Conservation (phyloP, 805 yeast species). For the Candida tibetensis region DNA sequence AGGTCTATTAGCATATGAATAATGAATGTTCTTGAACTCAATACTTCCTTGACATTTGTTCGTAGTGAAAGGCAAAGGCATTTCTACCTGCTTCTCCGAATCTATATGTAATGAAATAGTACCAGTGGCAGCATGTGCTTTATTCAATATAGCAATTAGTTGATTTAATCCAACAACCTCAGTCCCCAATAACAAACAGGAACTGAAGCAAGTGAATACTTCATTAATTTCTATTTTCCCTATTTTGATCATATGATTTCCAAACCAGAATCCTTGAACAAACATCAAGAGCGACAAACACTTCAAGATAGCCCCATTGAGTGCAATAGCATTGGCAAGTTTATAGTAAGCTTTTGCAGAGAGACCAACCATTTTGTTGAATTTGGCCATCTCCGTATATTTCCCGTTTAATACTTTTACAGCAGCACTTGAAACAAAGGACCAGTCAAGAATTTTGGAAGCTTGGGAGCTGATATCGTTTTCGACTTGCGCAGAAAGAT, state of each 20-base stretch:
- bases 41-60: conserved; percentile 55
- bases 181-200: conserved; percentile 73
- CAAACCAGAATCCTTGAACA: conserved; percentile 93
- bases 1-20: conserved; percentile 61
- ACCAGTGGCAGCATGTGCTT: conserved; percentile 66
- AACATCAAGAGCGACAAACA: conserved; percentile 67
- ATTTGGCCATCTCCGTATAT: conserved; percentile 45
- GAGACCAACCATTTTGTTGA: conserved; percentile 34
- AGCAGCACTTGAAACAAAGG: conserved; percentile 54
- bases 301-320: conserved; percentile 57
- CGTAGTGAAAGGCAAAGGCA: conserved; percentile 8
- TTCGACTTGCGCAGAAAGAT: conserved; percentile 49
- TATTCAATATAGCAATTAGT: conserved; percentile 60
- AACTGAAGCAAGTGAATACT: conserved; percentile 78
- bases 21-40: conserved; percentile 53
- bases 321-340: conserved; percentile 46
- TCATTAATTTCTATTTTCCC: conserved; percentile 54
- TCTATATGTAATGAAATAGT: conserved; percentile 35
- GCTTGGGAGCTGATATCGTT: conserved; percentile 55
- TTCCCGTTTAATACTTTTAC: conserved; percentile 64
- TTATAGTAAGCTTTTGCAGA: conserved; percentile 41
- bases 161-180: conserved; percentile 54
- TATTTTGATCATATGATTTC: conserved; percentile 58
- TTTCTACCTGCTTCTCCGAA: not conserved
- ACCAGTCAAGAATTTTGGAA: conserved; percentile 68